Evolutionary conservation across 139 green algal species (phyloP), one percentile per base, ranked within the genome.

Genomic region (Micractinium sp.): DNA sequence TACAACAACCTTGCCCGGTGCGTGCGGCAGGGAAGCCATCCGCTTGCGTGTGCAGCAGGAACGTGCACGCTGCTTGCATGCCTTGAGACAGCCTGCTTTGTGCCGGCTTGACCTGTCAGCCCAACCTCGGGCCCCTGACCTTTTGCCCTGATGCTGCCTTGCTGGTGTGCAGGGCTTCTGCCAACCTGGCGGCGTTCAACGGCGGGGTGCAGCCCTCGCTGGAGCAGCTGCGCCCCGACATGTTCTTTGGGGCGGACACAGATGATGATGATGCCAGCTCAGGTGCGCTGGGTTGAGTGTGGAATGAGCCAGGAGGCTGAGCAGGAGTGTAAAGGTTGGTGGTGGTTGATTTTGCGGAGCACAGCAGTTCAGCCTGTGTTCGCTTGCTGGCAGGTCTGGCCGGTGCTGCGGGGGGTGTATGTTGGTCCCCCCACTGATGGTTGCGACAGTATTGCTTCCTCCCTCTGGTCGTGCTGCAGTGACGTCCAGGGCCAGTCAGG

Each of bases 161-260:
- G 76, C 35, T 83, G 78, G 2, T 1, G 27, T 67, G 67, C 83
- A 87, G 83, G 83, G 23, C 38, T 5, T 87, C 67, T 67, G 83
- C 67, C 38, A 80, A 47, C 83, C 83, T 87, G 67, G 83, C 83
- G 16, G 67, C 31, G 22, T 31, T 87, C 27, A 87, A 80, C 38
- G 83, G 83, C 67, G 83, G 67, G 27, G 83, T 87, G 83, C 61
- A 87, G 63, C 83, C 83, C 20, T 79, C 83, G 4, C 85, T 88
- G 41, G 85, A 88, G 71, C 71, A 88, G 85, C 71, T 82, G 85
- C 85, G 85, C 35, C 69, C 85, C 29, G 85, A 88, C 71, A 81
- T 88, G 85, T 88, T 88, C 22, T 88, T 88, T 27, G 85, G 85
- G 13, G 66, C 83, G 20, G 85, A 88, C 71, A 47, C 66, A 31